Evolutionary conservation across 768 basidiomycete species (phyloP).

Genomic region (Russula emetica): DNA sequence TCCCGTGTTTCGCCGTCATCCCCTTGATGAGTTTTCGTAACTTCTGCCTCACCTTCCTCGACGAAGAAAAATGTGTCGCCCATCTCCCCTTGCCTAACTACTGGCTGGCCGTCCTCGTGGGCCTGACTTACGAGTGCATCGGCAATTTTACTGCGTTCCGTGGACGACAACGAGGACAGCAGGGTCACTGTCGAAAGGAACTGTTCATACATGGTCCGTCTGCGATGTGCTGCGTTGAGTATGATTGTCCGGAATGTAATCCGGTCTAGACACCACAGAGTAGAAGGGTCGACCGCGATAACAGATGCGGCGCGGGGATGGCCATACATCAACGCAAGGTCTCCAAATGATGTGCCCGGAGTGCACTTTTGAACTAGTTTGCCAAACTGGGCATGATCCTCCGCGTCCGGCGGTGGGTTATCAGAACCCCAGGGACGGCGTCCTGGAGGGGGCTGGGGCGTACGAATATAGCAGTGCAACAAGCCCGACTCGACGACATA

Average conservation of each 20-base stretch:
- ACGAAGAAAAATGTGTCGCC: constrained; percentile 98
- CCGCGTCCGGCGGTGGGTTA: constrained; percentile 38
- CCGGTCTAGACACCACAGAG: constrained; percentile 93
- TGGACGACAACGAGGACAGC: constrained; percentile 76
- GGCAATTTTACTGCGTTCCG: constrained; percentile 94
- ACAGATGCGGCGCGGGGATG: constrained; percentile 95
- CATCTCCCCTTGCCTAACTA: constrained; percentile 90
- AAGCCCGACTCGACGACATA: constrained; percentile 93
- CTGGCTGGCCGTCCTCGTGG: constrained; percentile 78
- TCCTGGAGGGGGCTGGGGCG: constrained; percentile 51
- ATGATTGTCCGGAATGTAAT: constrained; percentile 98
- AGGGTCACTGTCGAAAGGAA: constrained; percentile 91
- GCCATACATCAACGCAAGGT: constrained; percentile 97
- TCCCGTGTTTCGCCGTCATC: constrained; percentile 58
- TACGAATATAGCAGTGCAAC: constrained; percentile 76
- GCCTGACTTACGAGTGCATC: constrained; percentile 86
- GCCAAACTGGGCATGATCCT: constrained; percentile 63
- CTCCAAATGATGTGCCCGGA: constrained; percentile 87
- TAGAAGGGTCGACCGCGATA: constrained; percentile 73
- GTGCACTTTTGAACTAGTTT: constrained; percentile 81
- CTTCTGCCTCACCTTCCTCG: constrained; percentile 88
- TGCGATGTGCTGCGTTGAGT: constrained; percentile 83
- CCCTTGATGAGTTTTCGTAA: constrained; percentile 65
- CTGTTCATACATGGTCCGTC: constrained; percentile 93
- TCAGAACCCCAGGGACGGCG: constrained; percentile 47